Base-by-base conservation (phyloP, 306 rosid genomes). In the Vigna reflexopilosa region DNA sequence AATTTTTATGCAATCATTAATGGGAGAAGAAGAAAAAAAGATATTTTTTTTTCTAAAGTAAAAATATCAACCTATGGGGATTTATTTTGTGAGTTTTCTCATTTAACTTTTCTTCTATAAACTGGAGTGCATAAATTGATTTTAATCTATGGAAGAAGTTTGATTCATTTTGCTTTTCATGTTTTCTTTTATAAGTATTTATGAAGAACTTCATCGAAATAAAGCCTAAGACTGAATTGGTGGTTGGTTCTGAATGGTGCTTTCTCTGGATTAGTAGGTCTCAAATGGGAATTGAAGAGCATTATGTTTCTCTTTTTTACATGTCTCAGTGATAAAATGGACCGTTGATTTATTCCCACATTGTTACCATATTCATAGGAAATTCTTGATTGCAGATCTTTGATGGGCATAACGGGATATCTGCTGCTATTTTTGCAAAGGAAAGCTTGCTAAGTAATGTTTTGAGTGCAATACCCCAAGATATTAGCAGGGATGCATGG, bases 331-430 rank as follows among this genome's bases (percentile, higher is more conserved):
- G 64, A 67, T 30, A 76, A 78, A 80, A 49, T 77, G 75, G 79
- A 78, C 71, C 52, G 30, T 78, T 72, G 72, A 30, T 83, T 77
- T 75, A 26, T 62, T 34, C 72, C 80, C 50, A 72, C 78, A 67
- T 82, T 75, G 73, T 48, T 81, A 64, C 85, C 83, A 84, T 91
- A 61, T 77, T 40, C 63, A 57, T 72, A 64, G 68, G 84, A 51
- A 83, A 81, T 85, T 83, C 77, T 85, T 80, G 34, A 72, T 78
- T 67, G 76, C 97, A 95, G 99, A 86, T 95, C 72, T 95, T 95
- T 86, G 99, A 95, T 52, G 99, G 99, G 83, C 99, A 95, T 79
- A 93, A 95, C 42, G 99, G 99, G 57, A 88, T 93, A 79, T 95
- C 99, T 22, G 99, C 99, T 58, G 99, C 99, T 73, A 88, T 95